phyloP scores from a whole-genome alignment of 805 yeast species.

The Ogataea salicorniae region DNA sequence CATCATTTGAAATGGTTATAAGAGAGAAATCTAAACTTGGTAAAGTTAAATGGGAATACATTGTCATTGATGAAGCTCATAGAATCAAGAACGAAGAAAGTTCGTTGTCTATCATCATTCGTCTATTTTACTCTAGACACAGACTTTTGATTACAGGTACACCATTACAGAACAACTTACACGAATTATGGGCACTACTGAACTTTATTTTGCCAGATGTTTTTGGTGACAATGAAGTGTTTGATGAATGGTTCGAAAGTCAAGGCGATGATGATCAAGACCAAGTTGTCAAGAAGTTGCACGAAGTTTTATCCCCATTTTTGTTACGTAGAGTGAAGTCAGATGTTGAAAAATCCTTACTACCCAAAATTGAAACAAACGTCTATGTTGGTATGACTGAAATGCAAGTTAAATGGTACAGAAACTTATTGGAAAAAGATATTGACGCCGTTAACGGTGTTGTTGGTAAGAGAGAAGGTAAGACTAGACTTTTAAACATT shows the following conservation, averaged over 20 bases:
- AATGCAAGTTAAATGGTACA: slow-evolving; percentile 93
- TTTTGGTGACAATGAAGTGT: slow-evolving; percentile 83
- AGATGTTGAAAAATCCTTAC: slow-evolving; percentile 85
- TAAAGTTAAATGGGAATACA: slow-evolving; percentile 88
- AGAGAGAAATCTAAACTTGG: slow-evolving; percentile 79
- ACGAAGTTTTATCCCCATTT: slow-evolving; percentile 84
- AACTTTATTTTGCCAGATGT: slow-evolving; percentile 92
- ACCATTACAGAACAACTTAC: slow-evolving; percentile 90
- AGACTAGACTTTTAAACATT: slow-evolving; percentile 83
- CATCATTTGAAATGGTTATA: slow-evolving; percentile 91
- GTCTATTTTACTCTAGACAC: slow-evolving; percentile 80
- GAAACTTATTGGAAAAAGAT: slow-evolving; percentile 81
- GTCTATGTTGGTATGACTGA: slow-evolving; percentile 92
- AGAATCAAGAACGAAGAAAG: slow-evolving; percentile 94
- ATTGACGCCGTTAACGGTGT: slow-evolving; percentile 96
- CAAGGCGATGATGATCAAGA: slow-evolving; percentile 69
- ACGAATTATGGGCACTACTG: slow-evolving; percentile 92
- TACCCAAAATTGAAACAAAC: slow-evolving; percentile 88
- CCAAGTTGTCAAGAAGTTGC: slow-evolving; percentile 79
- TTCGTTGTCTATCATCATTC: slow-evolving; percentile 84
- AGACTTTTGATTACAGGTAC: slow-evolving; percentile 91
- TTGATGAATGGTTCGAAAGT: slow-evolving; percentile 87
- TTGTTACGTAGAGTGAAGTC: slow-evolving; percentile 83
- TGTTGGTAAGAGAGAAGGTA: slow-evolving; percentile 89
- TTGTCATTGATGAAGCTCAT: slow-evolving; percentile 94